Conservation (phyloP, 1,284 basidiomycete genomes). For the Phlebopus sp. region DNA sequence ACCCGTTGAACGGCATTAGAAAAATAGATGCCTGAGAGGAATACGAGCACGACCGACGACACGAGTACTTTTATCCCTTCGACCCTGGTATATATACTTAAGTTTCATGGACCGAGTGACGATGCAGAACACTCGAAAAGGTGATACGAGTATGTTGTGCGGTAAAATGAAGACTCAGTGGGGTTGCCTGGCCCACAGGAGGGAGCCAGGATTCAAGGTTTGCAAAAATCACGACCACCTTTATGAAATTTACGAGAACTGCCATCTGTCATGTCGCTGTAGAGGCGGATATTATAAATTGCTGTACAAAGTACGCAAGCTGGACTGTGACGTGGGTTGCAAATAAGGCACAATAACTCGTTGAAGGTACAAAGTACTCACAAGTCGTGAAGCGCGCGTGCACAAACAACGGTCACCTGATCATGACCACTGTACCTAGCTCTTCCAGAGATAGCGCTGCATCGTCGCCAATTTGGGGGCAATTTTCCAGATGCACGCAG, state of each 20-base stretch:
- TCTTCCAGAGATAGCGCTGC: constrained; percentile 37
- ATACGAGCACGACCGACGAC: too few relatives aligned
- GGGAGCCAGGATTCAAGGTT: constrained; percentile 1
- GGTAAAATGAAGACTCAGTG: not conserved
- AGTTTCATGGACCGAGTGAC: too few relatives aligned
- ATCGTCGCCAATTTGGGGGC: constrained; percentile 33
- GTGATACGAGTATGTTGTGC: too few relatives aligned
- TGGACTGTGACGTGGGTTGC: constrained; percentile 19
- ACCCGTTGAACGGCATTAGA: too few relatives aligned
- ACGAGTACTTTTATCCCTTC: too few relatives aligned
- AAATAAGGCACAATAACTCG: constrained; percentile 3
- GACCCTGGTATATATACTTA: too few relatives aligned
- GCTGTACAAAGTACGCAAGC: constrained; percentile 11
- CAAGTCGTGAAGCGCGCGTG: constrained; percentile 11
- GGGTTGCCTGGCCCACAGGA: not conserved
- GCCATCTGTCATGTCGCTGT: constrained; percentile 9
- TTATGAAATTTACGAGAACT: constrained; percentile 18
- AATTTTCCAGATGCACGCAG: constrained; percentile 40
- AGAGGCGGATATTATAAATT: constrained; percentile 27
- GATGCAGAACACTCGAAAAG: too few relatives aligned
- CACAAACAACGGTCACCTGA: constrained; percentile 19
- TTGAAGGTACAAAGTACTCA: constrained; percentile 18
- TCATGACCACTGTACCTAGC: constrained; percentile 33
- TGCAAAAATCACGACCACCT: constrained; percentile 1
- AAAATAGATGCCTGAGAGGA: too few relatives aligned